Evolutionary conservation across 164 flowering plant species (phyloP), one percentile per base, ranked within the genome.

Genomic region (Chimonanthus praecox): DNA sequence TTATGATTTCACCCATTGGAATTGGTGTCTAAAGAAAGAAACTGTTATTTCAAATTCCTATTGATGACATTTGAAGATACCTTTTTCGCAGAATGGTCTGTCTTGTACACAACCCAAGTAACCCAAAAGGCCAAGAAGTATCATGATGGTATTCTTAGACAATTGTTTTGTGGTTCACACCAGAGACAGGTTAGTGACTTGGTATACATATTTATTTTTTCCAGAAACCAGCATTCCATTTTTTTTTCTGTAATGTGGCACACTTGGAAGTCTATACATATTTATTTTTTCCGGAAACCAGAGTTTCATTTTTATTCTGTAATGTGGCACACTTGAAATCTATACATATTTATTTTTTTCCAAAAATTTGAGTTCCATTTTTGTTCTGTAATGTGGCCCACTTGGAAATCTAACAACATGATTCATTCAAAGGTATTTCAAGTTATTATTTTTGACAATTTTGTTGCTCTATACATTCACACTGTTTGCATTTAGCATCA

Each of bases 61-160:
- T 6, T 16, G 49, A 6, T 69, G 3, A 10, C 46, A n/a, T 69
- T 50, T 69, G 45, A 49, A 67, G 49, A 11, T 47, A 13, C 9
- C 46, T 71, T 44, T 71, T 46, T 10, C 62, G 51, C 76, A 80
- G 80, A 72, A 73, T 80, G 98, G 98, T 78, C 83, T 76, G 94
- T 76, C 70, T 63, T 93, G 75, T 93, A 88, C 81, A 88, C 94
- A 8, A 80, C 88, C 64, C 96, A 93, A 69, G 62, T 85, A 50
- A 86, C 87, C 68, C 89, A 86, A 75, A 91, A 89, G 75, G 86
- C 93, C 72, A 93, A 91, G 88, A 88, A 82, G 80, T 89, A 82
- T 82, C 96, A 91, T 77, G 93, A 91, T 85, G 96, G 98, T 47
- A 58, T 84, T 82, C 71, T 91, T 69, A 75, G 73, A 63, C 84